A percentile compares a stretch with the other conserved stretches of the same genome.
Conservation (phyloP, 2,329 filamentous ascomycete genomes). For the Aspergillus transmontanensis region DNA sequence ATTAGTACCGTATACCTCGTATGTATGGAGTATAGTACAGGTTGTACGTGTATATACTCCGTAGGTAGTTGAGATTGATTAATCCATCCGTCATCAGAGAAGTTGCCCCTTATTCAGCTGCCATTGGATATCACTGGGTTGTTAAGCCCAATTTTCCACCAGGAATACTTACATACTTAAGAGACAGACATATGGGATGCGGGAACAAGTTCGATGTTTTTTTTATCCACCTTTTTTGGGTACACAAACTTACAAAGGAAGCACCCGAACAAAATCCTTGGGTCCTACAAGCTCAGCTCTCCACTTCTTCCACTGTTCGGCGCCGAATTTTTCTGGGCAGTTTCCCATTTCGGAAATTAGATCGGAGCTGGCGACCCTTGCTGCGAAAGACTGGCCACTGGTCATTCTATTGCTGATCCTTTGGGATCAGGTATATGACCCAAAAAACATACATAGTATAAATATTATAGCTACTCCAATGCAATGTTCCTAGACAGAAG, state of each 20-base stretch:
- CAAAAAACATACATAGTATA: neutral
- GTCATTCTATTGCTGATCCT: neutral
- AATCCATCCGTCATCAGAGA: neutral
- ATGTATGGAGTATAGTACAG: too few relatives aligned
- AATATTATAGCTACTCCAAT: neutral
- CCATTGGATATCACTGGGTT: neutral
- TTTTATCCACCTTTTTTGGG: neutral
- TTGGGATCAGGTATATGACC: neutral
- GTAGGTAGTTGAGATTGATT: too few relatives aligned
- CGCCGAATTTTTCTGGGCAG: slow-evolving; percentile 13
- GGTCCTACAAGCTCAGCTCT: slow-evolving; percentile 17
- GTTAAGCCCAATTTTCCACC: neutral
- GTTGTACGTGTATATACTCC: neutral
- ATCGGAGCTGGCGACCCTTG: slow-evolving; percentile 9
- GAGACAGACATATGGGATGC: neutral
- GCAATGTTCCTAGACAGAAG: neutral
- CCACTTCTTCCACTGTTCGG: slow-evolving; percentile 20
- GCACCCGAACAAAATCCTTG: slow-evolving; percentile 15
- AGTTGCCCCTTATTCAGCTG: neutral
- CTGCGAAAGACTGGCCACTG: neutral
- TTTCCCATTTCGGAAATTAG: slow-evolving; percentile 20
- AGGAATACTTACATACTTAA: neutral
- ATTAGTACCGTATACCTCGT: neutral
- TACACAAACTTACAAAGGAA: neutral
- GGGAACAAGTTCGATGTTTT: neutral